Conservation (phyloP, 2,329 filamentous ascomycete species). For the Dactylonectria macrodidyma region DNA sequence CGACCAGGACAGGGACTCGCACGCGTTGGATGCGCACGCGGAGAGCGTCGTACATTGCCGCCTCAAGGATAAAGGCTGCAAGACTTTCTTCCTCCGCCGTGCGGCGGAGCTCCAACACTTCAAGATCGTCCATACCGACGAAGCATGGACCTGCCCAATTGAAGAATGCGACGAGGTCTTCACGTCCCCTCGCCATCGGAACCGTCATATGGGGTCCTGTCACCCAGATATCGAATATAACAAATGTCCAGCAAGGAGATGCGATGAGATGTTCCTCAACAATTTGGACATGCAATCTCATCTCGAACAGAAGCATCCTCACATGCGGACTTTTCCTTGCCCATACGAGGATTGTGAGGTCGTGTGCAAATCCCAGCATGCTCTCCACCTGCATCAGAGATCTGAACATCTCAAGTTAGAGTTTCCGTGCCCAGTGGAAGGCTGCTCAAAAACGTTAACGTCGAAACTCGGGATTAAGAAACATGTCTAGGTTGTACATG, state of each 20-base stretch:
- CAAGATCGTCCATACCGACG: no score
- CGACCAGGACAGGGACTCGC: no score
- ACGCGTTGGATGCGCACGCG: no score
- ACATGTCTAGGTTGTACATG: constrained; percentile 5
- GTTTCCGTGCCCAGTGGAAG: constrained; percentile 5
- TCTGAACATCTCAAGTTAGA: constrained; percentile 4
- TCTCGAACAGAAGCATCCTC: constrained; percentile 7
- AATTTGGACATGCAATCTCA: constrained; percentile 1
- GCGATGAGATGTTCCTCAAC: constrained; percentile 7
- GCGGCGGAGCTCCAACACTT: no score
- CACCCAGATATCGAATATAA: constrained; percentile 7
- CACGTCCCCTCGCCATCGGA: no score
- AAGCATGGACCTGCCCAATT: no score
- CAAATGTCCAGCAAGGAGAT: constrained; percentile 6
- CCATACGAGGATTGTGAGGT: constrained; percentile 2
- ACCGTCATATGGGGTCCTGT: not conserved
- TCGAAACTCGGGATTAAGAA: not conserved
- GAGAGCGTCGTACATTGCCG: no score
- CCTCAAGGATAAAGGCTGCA: no score
- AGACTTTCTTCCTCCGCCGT: no score
- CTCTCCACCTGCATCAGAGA: constrained; percentile 6
- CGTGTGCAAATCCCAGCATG: constrained; percentile 6
- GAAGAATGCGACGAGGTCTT: no score
- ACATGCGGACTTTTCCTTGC: constrained; percentile 2
- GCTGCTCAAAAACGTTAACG: constrained; percentile 8